Evolutionary conservation across 345 rosid species (phyloP), one percentile per base, ranked within the genome.

Genomic region (Physaria fendleri): DNA sequence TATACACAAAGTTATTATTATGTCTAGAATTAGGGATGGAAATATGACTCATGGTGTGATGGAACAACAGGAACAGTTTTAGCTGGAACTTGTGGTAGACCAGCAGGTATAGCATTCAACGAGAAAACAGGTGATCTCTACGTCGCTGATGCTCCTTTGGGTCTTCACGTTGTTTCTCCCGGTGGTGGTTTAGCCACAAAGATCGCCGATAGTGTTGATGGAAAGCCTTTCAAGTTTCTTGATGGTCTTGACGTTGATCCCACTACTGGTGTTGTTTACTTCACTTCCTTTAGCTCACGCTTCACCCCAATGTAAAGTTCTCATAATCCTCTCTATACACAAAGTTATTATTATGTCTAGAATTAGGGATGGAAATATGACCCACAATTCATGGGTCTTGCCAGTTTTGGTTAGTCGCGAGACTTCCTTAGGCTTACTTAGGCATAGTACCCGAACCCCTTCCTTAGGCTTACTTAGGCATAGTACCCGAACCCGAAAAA

Each of bases 101-200:
- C 85, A 2, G 62, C 79, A 3, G 85, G 85, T 1, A 45, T 78
- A 47, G 59, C 61, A 2, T 65, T 81, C 37, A 30, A 68, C 28
- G 45, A 33, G 43, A 24, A 49, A 8, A 74, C 63, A 27, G 78
- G 73, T 27, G 59, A 78, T 56, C 60, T 81, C 8, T 78, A 68
- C 59, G 62, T 76, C 5, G 75, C 78, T 4, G 83, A 81, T 65
- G 82, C 82, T 24, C 80, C 72, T 17, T 61, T 59, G 39, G 82
- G 82, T 12, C 64, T 81, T 2, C 68, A 68, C 5, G 47, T 28
- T 14, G 49, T 81, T 29, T 75, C 80, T 2, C 65, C 74, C 10
- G 33, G 35, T 1, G 85, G 85, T 3, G 85, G 79, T 2, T 18
- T 66, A 24, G 77, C 85, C 35, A 67, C 66, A 2, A 41, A 37